Evolutionary conservation across 2,329 filamentous ascomycete species (phyloP), one percentile per base, ranked within the genome.

Genomic region (Trichoderma atrobrunneum): DNA sequence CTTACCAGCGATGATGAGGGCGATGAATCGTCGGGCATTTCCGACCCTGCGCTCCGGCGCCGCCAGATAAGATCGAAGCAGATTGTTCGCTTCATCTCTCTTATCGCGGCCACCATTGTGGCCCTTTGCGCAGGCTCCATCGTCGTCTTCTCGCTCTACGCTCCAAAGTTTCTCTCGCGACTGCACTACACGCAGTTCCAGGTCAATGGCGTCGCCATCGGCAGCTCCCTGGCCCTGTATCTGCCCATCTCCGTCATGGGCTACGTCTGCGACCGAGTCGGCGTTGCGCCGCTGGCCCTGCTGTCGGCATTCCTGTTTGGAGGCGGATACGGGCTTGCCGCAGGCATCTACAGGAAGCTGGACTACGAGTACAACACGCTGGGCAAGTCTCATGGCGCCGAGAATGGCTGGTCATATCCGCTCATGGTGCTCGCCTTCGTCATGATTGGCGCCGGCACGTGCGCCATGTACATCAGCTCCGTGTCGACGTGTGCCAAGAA

Each of bases 401-500:
- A 83, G 16, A 85, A 78, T 65, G 84, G 77, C 71, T 92, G 90
- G 88, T 91, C 94, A 0, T 94, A 97, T 76, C 88, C 88, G 75
- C 85, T 92, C 76, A 97, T 99, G 95, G 85, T 98, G 7, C 79
- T 93, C 70, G 91, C 94, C 1, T 99, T 98, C 80, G 86, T 95
- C 61, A 87, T 88, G 66, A 90, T 99, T 72, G 96, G 96, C 2
- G 87, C 91, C 74, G 95, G 90, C 6, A 98, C 95, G 0, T 93
- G 92, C 75, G 90, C 89, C 80, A 94, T 98, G 90, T 99, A 98
- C 81, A 86, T 98, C 71, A 89, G 91, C 65, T 92, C 94, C 2
- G 92, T 99, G n/a, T 95, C 95, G 7, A 97, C 95, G 0, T 97
- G 94, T 79, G 96, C 96, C 43, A 99, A 99, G 89, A 99, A 98